Evolutionary conservation across 352 stramenopile species (phyloP).

Genomic region (Elongisporangium undulatum): DNA sequence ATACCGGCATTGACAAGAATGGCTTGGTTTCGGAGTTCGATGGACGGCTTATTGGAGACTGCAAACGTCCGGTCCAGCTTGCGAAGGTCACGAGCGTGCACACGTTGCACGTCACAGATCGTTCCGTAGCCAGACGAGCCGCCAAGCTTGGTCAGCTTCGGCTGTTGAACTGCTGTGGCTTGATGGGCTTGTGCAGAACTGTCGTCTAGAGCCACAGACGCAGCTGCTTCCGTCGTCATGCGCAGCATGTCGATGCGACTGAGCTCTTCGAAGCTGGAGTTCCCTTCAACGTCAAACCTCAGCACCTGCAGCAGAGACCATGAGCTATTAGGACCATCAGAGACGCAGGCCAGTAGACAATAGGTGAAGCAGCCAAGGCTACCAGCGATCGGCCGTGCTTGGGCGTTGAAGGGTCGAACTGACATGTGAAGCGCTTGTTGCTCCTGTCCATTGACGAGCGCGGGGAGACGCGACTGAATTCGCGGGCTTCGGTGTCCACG

Average conservation of each 20-base stretch:
- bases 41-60: slow-evolving; percentile 67
- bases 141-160: not conserved
- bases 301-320: slow-evolving; percentile 12
- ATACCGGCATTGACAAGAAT: slow-evolving; percentile 72
- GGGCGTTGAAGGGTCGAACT: slow-evolving; percentile 27
- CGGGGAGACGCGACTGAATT: not conserved
- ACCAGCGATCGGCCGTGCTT: slow-evolving; percentile 36
- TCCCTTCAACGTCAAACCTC: slow-evolving; percentile 39
- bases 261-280: slow-evolving; percentile 42
- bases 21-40: slow-evolving; percentile 72
- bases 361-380: not conserved
- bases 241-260: slow-evolving; percentile 50
- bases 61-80: slow-evolving; percentile 73
- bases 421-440: slow-evolving; percentile 20
- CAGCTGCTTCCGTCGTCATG: slow-evolving; percentile 46
- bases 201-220: slow-evolving; percentile 11
- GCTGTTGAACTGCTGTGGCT: not conserved
- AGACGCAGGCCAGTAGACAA: not conserved
- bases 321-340: not conserved
- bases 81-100: slow-evolving; percentile 74
- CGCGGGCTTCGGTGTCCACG: not conserved
- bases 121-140: not conserved
- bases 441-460: not conserved
- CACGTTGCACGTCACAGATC: slow-evolving; percentile 21
- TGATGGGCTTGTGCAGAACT: not conserved